Percentiles rank a stretch among this genome's conserved stretches.
Conservation (phyloP, 192 early-diverging fungal genomes). For the Coemansia sp. region DNA sequence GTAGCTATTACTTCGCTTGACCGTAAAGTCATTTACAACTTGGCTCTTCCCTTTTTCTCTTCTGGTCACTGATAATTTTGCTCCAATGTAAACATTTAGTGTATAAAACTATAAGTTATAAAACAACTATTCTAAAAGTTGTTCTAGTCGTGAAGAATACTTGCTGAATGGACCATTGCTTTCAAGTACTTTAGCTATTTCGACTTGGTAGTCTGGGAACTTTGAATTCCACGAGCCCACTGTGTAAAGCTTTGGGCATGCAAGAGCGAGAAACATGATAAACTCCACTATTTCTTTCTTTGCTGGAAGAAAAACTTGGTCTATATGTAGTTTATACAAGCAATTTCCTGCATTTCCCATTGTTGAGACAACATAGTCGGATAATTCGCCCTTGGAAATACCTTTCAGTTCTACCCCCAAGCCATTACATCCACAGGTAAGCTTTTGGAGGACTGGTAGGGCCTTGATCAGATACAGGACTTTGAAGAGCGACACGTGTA, state of each 20-base stretch:
- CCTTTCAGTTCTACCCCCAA: background rate
- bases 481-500: background rate
- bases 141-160: background rate
- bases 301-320: background rate
- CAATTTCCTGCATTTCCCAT: background rate
- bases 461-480: background rate
- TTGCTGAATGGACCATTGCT: background rate
- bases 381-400: background rate
- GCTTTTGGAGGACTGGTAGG: background rate
- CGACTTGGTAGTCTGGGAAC: background rate
- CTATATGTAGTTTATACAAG: background rate
- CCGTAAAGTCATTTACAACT: constrained; percentile 78
- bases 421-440: background rate
- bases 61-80: background rate
- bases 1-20: constrained; percentile 91
- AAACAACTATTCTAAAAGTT: background rate
- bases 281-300: background rate
- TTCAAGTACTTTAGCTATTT: background rate
- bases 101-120: background rate
- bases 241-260: background rate
- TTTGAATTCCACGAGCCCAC: background rate
- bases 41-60: background rate
- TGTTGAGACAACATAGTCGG: background rate
- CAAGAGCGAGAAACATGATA: background rate
- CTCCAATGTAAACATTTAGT: background rate